A percentile compares a stretch with the other conserved stretches of the same genome.
Evolutionary conservation across 441 rosid genomes (phyloP).

Genomic region (Melastoma candidum): DNA sequence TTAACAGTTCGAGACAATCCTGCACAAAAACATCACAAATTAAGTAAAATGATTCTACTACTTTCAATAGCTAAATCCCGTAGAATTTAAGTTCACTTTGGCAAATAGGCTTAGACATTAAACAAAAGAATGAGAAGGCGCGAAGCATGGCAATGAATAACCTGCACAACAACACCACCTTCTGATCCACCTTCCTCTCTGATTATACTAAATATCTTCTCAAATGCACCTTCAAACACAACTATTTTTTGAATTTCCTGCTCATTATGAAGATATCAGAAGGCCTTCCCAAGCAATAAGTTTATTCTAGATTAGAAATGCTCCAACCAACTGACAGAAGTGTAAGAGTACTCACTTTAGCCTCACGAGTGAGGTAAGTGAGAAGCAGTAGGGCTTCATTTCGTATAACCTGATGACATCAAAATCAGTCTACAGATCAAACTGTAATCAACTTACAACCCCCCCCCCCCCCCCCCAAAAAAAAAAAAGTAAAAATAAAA

Average conservation of each 20-base stretch:
- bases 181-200: constrained; percentile 97
- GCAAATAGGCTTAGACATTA: too few species aligned
- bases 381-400: constrained; percentile 96
- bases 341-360: constrained; percentile 47
- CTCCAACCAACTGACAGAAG: background rate
- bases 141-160: constrained; percentile 20
- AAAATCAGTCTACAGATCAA: constrained; percentile 11
- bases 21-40: constrained; percentile 19
- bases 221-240: constrained; percentile 97
- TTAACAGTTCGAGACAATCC: constrained; percentile 92
- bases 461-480: background rate
- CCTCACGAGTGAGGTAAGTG: constrained; percentile 95
- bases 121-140: background rate
- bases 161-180: constrained; percentile 99
- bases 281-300: constrained; percentile 7
- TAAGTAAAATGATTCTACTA: background rate
- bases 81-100: too few species aligned
- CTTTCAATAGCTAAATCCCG: background rate
- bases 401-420: constrained; percentile 48
- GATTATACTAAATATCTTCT: constrained; percentile 84
- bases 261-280: constrained; percentile 15
- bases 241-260: constrained; percentile 98
- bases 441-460: background rate
- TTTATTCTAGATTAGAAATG: too few species aligned
- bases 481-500: background rate